These are phyloP conservation scores for Allium sativum DNA, from an alignment of 106 monocot species.

Conservation along the genomic window DNA sequence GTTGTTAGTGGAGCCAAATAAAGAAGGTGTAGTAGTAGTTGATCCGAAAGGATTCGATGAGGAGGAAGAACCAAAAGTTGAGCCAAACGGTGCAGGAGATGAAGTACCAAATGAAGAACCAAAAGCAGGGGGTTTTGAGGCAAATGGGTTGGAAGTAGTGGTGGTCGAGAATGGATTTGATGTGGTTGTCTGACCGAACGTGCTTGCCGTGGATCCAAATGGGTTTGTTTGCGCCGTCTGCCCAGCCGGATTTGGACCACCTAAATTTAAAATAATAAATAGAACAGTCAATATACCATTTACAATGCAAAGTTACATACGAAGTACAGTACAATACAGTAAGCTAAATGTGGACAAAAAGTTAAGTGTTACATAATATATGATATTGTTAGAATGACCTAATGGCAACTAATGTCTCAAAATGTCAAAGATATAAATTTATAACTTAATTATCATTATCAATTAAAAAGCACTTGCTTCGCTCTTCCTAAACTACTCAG, in stretches of 20 bases:
- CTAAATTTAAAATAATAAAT: conserved; percentile 21
- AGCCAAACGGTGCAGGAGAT: conserved; percentile 41
- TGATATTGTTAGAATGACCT: too few species aligned
- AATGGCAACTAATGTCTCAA: too few species aligned
- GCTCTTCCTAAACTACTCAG: too few species aligned
- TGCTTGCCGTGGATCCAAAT: conserved; percentile 47
- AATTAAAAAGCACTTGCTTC: too few species aligned
- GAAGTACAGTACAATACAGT: too few species aligned
- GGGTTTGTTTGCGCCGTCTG: conserved; percentile 45
- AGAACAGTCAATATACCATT: background rate
- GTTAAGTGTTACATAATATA: too few species aligned
- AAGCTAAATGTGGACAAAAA: too few species aligned
- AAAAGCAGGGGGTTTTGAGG: conserved; percentile 50
- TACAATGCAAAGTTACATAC: too few species aligned
- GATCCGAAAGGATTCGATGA: conserved; percentile 66
- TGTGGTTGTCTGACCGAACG: conserved; percentile 69
- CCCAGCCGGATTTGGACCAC: conserved; percentile 59
- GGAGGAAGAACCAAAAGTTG: conserved; percentile 48
- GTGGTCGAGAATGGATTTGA: conserved; percentile 47
- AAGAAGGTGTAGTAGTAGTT: conserved; percentile 40
- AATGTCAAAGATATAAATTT: too few species aligned
- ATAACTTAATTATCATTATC: too few species aligned
- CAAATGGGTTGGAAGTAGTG: conserved; percentile 52
- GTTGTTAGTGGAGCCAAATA: conserved; percentile 35
- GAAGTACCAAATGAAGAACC: conserved; percentile 59